A percentile compares a stretch with the other conserved stretches of the same genome.
phyloP scores from a whole-genome alignment of 2,329 filamentous ascomycete genomes.

The Aspergillus texensis region DNA sequence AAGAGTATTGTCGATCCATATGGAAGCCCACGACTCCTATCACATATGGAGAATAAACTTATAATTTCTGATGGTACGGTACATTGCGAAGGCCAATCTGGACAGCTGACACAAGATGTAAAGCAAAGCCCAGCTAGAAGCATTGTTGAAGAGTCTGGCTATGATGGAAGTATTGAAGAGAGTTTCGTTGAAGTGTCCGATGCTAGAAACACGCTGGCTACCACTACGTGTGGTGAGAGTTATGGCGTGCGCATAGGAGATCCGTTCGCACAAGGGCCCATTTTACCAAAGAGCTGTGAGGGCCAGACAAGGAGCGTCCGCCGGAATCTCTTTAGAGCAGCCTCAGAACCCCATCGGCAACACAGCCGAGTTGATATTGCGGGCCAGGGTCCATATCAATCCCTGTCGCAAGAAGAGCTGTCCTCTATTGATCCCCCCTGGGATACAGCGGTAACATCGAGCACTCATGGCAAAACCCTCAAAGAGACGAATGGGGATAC shows the following conservation, averaged over 20 bases:
- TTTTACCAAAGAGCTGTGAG: too few species aligned
- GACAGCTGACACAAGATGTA: not conserved
- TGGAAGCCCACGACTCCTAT: slow-evolving; percentile 37
- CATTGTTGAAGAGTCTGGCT: slow-evolving; percentile 9
- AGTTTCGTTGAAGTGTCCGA: not conserved
- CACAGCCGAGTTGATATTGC: not conserved
- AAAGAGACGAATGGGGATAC: slow-evolving; percentile 5
- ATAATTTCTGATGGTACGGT: not conserved
- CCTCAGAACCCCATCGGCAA: not conserved
- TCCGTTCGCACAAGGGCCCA: not conserved
- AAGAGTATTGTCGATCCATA: slow-evolving; percentile 38
- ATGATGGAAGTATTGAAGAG: slow-evolving; percentile 10
- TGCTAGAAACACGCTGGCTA: too few species aligned
- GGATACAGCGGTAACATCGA: not conserved
- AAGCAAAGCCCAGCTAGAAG: not conserved
- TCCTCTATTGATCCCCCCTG: not conserved
- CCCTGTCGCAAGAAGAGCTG: not conserved
- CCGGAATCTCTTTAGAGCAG: not conserved
- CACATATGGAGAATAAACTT: not conserved
- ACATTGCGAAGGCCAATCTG: not conserved
- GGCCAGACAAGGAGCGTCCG: not conserved
- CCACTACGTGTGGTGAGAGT: not conserved
- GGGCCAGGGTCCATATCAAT: not conserved
- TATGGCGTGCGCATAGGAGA: too few species aligned
- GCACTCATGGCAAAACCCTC: not conserved